These are phyloP conservation scores for Volvox carteri DNA, from an alignment of 163 green algal species.

Conservation along the genomic window DNA sequence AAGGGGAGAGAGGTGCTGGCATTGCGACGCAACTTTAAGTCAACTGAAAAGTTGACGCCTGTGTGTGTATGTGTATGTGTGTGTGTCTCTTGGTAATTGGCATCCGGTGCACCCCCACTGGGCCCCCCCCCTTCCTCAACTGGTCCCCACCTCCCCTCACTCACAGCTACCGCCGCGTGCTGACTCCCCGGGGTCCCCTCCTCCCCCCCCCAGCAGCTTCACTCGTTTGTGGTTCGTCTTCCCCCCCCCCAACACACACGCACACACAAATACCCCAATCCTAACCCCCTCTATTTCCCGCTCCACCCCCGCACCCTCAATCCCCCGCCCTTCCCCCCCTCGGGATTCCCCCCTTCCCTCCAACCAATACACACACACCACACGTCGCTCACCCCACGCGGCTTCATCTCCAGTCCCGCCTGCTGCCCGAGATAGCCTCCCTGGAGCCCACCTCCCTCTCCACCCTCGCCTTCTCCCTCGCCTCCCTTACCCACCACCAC, in stretches of 20 bases:
- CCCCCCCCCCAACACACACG: too few species aligned
- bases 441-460: constrained; percentile 13
- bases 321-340: neutral
- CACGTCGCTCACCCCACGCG: neutral
- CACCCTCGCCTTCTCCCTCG: neutral
- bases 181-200: too few species aligned
- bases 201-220: neutral
- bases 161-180: too few species aligned
- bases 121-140: neutral
- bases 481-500: neutral
- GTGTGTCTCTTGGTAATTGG: too few species aligned
- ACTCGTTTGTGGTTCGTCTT: neutral
- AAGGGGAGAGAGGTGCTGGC: too few species aligned
- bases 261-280: too few species aligned
- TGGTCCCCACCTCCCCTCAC: too few species aligned
- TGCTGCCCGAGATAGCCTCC: neutral
- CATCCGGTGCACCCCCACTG: too few species aligned
- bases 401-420: constrained; percentile 5
- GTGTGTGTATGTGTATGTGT: too few species aligned
- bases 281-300: neutral
- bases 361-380: neutral
- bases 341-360: neutral
- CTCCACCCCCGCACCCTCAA: neutral
- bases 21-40: too few species aligned
- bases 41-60: too few species aligned